phyloP scores from a whole-genome alignment of 495 filamentous ascomycete species.

The Niebla homalea region DNA sequence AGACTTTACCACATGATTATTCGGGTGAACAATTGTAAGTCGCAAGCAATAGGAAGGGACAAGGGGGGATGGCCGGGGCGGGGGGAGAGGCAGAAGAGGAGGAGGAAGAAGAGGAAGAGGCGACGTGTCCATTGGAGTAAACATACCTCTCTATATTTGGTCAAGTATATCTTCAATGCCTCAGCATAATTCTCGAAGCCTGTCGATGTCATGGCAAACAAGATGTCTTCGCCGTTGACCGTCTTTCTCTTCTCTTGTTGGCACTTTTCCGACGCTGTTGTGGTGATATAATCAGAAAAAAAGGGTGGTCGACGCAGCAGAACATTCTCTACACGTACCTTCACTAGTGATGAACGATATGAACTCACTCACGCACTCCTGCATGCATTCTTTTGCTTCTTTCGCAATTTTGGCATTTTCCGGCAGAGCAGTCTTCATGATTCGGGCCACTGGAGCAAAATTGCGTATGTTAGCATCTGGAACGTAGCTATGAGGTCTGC shows the following conservation, averaged over 20 bases:
- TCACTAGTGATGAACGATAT: constrained; percentile 99
- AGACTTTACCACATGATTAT: constrained; percentile 37
- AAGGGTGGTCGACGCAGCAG: constrained; percentile 12
- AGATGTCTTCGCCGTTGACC: constrained; percentile 94
- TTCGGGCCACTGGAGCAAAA: constrained; percentile 89
- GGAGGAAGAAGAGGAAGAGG: constrained; percentile 4
- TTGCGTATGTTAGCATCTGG: constrained; percentile 82
- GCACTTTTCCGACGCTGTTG: constrained; percentile 89
- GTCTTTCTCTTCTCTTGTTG: constrained; percentile 99
- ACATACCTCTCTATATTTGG: constrained; percentile 95
- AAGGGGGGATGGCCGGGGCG: background rate
- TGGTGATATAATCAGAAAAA: constrained; percentile 23
- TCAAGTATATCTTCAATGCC: constrained; percentile 92
- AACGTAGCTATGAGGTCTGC: constrained; percentile 20
- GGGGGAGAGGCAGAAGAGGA: constrained; percentile 9
- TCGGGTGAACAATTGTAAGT: background rate
- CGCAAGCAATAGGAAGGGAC: background rate
- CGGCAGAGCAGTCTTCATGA: constrained; percentile 94
- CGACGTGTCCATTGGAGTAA: constrained; percentile 17
- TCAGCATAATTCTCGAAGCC: constrained; percentile 99
- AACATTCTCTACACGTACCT: constrained; percentile 43
- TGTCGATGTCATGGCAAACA: constrained; percentile 97
- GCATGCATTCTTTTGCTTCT: constrained; percentile 99
- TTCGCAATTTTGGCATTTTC: constrained; percentile 99
- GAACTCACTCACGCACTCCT: constrained; percentile 99